Evolutionary conservation across 148 eudicot species (phyloP).

Genomic region (Rhododendron molle): DNA sequence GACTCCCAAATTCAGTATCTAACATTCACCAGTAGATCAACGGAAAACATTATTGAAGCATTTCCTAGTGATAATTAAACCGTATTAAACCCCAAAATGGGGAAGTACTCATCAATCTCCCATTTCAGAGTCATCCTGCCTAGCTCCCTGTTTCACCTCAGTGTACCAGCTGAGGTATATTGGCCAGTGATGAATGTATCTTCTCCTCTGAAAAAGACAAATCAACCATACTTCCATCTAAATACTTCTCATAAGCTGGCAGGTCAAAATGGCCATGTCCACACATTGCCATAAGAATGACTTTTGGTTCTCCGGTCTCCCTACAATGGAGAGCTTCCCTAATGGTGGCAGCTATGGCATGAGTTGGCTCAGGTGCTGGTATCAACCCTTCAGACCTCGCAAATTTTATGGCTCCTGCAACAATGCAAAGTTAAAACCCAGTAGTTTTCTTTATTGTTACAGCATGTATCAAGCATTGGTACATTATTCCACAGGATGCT

Average conservation of each 20-base stretch:
- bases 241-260: constrained; percentile 72
- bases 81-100: neutral
- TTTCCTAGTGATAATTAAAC: neutral
- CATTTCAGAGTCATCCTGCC: neutral
- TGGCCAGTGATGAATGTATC: constrained; percentile 56
- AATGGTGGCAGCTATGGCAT: constrained; percentile 89
- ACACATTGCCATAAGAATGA: constrained; percentile 94
- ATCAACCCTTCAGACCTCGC: constrained; percentile 91
- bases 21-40: neutral
- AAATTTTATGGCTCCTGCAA: constrained; percentile 82
- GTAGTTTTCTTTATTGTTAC: neutral
- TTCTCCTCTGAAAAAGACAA: constrained; percentile 58
- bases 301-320: constrained; percentile 86
- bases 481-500: neutral
- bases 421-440: neutral
- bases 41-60: neutral
- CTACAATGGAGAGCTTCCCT: constrained; percentile 91
- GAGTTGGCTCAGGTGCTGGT: constrained; percentile 95
- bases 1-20: neutral
- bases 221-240: constrained; percentile 74
- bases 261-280: constrained; percentile 97
- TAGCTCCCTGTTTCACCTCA: neutral
- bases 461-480: neutral
- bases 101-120: neutral
- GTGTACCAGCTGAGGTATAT: constrained; percentile 41